phyloP scores from a whole-genome alignment of 148 eudicot species.

The Euryodendron excelsum region DNA sequence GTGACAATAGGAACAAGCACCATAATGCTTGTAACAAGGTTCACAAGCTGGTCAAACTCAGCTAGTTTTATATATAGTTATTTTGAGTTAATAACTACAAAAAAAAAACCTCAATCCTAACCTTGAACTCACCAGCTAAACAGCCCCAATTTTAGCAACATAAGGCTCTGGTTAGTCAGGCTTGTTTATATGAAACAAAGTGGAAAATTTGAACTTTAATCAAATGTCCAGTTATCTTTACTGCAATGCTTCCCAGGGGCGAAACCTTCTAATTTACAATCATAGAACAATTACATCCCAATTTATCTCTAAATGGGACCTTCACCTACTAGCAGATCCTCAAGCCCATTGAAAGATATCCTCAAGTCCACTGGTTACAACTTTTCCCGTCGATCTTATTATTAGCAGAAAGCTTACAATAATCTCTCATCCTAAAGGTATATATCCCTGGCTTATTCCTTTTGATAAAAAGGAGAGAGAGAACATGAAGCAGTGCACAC shows the following conservation, averaged over 20 bases:
- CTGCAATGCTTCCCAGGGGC: background rate
- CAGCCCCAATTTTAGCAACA: background rate
- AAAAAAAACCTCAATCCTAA: background rate
- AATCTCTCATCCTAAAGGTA: background rate
- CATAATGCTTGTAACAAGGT: background rate
- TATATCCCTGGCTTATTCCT: background rate
- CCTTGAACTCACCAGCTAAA: background rate
- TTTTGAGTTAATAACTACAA: background rate
- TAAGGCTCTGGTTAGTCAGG: background rate
- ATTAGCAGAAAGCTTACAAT: too few species aligned
- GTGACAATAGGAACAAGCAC: background rate
- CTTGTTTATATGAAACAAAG: background rate
- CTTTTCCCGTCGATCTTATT: too few species aligned
- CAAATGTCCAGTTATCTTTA: too few species aligned
- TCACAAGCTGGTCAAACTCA: background rate
- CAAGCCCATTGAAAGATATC: background rate
- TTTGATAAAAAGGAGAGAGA: background rate
- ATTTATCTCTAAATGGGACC: background rate
- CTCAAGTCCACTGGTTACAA: too few species aligned
- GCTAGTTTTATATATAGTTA: background rate
- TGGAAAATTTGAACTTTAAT: too few species aligned
- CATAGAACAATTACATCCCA: background rate
- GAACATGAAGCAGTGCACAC: too few species aligned
- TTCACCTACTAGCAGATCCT: background rate
- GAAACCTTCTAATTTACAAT: background rate